These are phyloP conservation scores for Trametes cubensis DNA, from an alignment of 768 basidiomycete species.

Conservation along the genomic window DNA sequence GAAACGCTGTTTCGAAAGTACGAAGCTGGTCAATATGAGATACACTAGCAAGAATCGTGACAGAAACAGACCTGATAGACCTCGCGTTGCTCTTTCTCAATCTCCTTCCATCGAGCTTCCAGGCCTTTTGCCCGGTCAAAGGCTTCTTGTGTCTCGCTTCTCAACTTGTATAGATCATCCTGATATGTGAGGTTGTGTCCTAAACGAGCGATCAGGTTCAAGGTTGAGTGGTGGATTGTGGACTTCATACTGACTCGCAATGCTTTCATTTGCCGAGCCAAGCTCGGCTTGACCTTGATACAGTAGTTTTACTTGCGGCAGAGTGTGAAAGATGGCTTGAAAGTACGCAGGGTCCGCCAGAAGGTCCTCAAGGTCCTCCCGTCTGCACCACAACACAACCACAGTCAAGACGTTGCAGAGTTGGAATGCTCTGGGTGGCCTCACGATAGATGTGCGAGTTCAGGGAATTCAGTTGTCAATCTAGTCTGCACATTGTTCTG, in stretches of 20 bases:
- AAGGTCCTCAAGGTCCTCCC: slow-evolving; percentile 90
- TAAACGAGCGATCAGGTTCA: slow-evolving; percentile 34
- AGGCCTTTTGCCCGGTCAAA: slow-evolving; percentile 86
- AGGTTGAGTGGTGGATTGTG: neutral
- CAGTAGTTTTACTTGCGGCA: slow-evolving; percentile 71
- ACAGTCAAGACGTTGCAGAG: neutral
- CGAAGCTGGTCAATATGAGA: neutral
- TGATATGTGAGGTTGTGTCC: slow-evolving; percentile 78
- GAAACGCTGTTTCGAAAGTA: slow-evolving; percentile 58
- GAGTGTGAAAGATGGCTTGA: slow-evolving; percentile 82
- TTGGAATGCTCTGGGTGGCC: slow-evolving; percentile 27
- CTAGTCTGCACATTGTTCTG: slow-evolving; percentile 23
- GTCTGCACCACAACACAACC: slow-evolving; percentile 45
- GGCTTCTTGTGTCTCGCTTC: slow-evolving; percentile 82
- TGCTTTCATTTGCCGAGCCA: slow-evolving; percentile 80
- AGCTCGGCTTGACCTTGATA: slow-evolving; percentile 79
- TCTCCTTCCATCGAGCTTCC: slow-evolving; percentile 81
- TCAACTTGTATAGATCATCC: slow-evolving; percentile 71
- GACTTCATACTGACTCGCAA: slow-evolving; percentile 66
- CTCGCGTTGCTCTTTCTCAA: slow-evolving; percentile 87
- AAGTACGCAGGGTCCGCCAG: slow-evolving; percentile 82
- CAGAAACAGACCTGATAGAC: slow-evolving; percentile 71
- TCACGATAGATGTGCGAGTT: slow-evolving; percentile 73
- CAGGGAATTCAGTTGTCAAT: slow-evolving; percentile 63
- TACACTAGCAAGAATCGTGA: neutral